Conservation (phyloP, 2,329 filamentous ascomycete genomes). For the Fusarium avenaceum region DNA sequence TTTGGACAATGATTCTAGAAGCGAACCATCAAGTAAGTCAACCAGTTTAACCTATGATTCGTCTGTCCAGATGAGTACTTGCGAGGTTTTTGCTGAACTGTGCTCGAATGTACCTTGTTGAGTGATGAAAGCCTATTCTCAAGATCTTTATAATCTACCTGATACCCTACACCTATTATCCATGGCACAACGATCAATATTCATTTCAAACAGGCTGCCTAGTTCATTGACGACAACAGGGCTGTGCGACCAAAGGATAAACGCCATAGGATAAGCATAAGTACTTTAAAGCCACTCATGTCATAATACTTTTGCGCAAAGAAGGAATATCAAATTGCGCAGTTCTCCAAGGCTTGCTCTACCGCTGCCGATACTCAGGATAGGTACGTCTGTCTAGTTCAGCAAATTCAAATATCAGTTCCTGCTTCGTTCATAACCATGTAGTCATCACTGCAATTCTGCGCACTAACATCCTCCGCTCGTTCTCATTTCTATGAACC, state of each 20-base stretch:
- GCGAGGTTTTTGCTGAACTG: background rate
- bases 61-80: too few species aligned
- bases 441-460: constrained; percentile 1
- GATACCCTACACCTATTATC: background rate
- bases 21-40: background rate
- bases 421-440: background rate
- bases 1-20: background rate
- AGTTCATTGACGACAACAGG: background rate
- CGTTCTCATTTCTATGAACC: background rate
- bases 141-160: background rate
- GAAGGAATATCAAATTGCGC: background rate
- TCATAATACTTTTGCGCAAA: background rate
- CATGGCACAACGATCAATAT: background rate
- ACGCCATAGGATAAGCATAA: background rate
- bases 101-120: background rate
- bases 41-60: background rate
- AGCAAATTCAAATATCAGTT: background rate
- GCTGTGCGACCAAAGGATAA: constrained; percentile 6
- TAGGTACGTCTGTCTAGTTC: background rate
- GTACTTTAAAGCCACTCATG: background rate
- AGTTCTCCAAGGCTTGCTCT: background rate
- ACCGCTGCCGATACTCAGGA: background rate
- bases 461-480: background rate
- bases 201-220: background rate
- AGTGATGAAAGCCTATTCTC: background rate